phyloP scores from a whole-genome alignment of 257 asterid genomes.

The Euphrasia confusa region DNA sequence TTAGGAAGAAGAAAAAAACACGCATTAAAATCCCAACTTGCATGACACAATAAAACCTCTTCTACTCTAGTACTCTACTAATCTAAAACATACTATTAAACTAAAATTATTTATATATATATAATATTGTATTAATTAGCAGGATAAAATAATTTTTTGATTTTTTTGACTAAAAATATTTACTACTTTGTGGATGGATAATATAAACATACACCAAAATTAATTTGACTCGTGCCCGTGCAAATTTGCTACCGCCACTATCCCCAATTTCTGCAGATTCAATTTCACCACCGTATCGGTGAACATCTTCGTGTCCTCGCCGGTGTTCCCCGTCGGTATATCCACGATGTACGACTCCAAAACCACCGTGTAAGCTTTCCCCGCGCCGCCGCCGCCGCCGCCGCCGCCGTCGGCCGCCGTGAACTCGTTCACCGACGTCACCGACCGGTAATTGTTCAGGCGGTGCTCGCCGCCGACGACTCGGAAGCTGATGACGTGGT shows the following conservation, averaged over 20 bases:
- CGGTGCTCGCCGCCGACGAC: slow-evolving; percentile 88
- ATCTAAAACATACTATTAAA: too few species aligned
- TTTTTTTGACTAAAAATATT: too few species aligned
- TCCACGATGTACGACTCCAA: slow-evolving; percentile 82
- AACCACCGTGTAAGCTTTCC: slow-evolving; percentile 45
- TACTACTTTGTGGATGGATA: too few species aligned
- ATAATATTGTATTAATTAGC: too few species aligned
- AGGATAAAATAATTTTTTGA: too few species aligned
- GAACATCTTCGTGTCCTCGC: slow-evolving; percentile 78
- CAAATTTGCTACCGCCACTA: slow-evolving; percentile 56
- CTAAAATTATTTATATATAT: too few species aligned
- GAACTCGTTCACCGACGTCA: slow-evolving; percentile 67
- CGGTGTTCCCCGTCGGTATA: slow-evolving; percentile 78
- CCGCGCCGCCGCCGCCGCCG: not conserved
- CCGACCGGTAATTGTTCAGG: slow-evolving; percentile 66
- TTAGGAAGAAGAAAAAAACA: too few species aligned
- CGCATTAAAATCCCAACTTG: too few species aligned
- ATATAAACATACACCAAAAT: not conserved
- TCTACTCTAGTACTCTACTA: too few species aligned
- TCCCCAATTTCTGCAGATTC: slow-evolving; percentile 75
- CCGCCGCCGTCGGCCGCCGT: not conserved
- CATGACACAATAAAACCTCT: too few species aligned
- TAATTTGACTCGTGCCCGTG: slow-evolving; percentile 25
- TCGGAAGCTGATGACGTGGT: slow-evolving; percentile 59
- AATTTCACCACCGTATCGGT: slow-evolving; percentile 83